Base-by-base conservation (phyloP, 2,329 filamentous ascomycete species). In the Corinectria fuckeliana region DNA sequence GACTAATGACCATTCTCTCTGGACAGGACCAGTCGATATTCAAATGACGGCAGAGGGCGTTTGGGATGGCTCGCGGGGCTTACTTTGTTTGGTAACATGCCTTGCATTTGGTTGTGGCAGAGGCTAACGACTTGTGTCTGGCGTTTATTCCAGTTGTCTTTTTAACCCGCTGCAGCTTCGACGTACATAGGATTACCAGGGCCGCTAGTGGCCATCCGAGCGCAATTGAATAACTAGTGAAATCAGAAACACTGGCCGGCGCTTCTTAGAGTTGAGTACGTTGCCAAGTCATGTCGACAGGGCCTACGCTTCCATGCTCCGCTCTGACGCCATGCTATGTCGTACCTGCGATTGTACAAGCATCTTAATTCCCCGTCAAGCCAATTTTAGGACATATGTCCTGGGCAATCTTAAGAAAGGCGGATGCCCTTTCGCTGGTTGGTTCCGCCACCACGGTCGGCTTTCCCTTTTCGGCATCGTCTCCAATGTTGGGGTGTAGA, bases 371-470 rank as follows among this genome's bases (percentile, higher is more conserved):
- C 38, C 36, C 63, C 11, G 54, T 52, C 26, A 79, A 58, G 28
- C 69, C 69, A 60, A 87, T 78, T 68, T 81, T 84, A 1, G 64
- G 70, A 13, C 74, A 78, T 26, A 90, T 78, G 23, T 77, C 74
- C 55, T 83, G 79, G 1, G 91, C 91, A 72, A 97, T 88, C 16
- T 81, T 79, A 57, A 89, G 77, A 73, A 97, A 99, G 1, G 88
- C 87, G 52, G 81, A 78, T 1, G 91, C 89, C 66, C 91, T 86
- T 28, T 85, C 82, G 67, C 92, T 93, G 1, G 87, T 82, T 7
- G 94, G 92, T 74, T 96, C 92, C 1, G 92, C 86, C 2, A 97
- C 92, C 0, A 98, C 91, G 1, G 93, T 97, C 4, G 95, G 95
- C 75, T 90, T 92, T 1, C 95, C 95, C 18, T 85, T 81, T 75